Base-by-base conservation (phyloP, 1,139 yeast genomes). In the Blastobotrys indianensis region DNA sequence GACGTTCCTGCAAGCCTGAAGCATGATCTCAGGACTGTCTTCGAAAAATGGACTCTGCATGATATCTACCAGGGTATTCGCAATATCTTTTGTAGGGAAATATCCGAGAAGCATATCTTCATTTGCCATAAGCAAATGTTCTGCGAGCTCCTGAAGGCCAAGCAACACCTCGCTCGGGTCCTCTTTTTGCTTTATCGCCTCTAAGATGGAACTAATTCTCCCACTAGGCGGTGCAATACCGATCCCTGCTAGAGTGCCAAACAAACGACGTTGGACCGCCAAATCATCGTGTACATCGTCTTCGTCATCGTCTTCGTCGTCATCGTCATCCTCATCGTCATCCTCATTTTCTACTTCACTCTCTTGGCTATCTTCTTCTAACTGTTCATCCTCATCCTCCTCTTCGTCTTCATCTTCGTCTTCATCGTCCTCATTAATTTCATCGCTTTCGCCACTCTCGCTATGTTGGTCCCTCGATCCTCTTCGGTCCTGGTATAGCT, bases 1-100 rank as follows among this genome's bases (percentile, higher is more conserved):
- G 17, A 90, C 69, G 60, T 96, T 85, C 42, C 97, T 75, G 59
- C 95, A 86, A 0, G 95, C 85, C 43, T 85, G 82, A 38, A 92
- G 67, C 61, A 85, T 92, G 33, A 90, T 63, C 59, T 92, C 97
- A 41, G 86, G 69, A 54, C 83, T 85, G 17, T 80, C 86, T 25
- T 74, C 75, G 46, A 81, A 72, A 2, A 60, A 47, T 0, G 85
- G 81, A 49, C 79, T 81, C 17, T 72, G 70, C 66, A 92, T 68
- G 9, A 88, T 73, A 4, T 66, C 66, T 2, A 85, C 77, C 41
- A 90, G 66, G 25, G 76, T 75, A 34, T 68, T 70, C 0, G 86
- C 72, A 16, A 86, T 62, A 42, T 71, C 73, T 42, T 72, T 74
- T 0, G 83, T 72, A 0, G 95, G 94, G 10, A 90, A 70, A 6